Conservation (phyloP, 805 yeast species). For the Cyberlindnera euphorbiiphila region DNA sequence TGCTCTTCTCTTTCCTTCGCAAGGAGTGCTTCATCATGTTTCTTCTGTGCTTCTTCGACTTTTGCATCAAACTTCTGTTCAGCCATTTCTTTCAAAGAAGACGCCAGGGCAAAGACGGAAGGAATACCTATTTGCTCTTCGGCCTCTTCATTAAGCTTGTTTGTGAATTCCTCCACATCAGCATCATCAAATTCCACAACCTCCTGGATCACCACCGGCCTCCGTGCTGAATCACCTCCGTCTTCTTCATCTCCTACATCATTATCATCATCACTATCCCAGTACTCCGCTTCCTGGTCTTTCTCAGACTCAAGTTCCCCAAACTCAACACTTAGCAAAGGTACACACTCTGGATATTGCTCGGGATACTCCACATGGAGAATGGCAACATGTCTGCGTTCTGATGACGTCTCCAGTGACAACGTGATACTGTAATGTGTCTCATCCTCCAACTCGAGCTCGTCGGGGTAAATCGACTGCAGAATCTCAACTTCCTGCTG, state of each 20-base stretch:
- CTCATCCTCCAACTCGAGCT: slow-evolving; percentile 40
- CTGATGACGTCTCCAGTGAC: slow-evolving; percentile 65
- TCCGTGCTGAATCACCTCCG: slow-evolving; percentile 44
- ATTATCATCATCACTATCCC: slow-evolving; percentile 31
- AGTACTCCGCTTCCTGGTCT: slow-evolving; percentile 21
- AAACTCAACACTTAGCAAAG: slow-evolving; percentile 45
- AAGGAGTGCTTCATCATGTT: slow-evolving; percentile 53
- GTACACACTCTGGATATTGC: slow-evolving; percentile 77
- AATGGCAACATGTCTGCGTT: slow-evolving; percentile 49
- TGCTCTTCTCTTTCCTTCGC: slow-evolving; percentile 79
- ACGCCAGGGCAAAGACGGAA: slow-evolving; percentile 75
- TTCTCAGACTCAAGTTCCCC: slow-evolving; percentile 30
- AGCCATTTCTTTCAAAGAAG: slow-evolving; percentile 76
- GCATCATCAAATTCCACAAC: slow-evolving; percentile 47
- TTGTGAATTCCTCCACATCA: slow-evolving; percentile 41
- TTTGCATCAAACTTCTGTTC: slow-evolving; percentile 65
- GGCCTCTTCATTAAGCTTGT: slow-evolving; percentile 52
- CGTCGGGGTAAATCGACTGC: slow-evolving; percentile 92
- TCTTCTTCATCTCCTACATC: slow-evolving; percentile 41
- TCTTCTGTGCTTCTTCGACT: slow-evolving; percentile 48
- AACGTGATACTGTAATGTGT: slow-evolving; percentile 53
- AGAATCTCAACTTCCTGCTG: slow-evolving; percentile 85
- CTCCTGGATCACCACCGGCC: slow-evolving; percentile 53
- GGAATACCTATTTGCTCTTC: slow-evolving; percentile 86
- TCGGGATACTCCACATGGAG: slow-evolving; percentile 71